Evolutionary conservation across 805 yeast genomes (phyloP), one percentile per base, ranked within the genome.

Genomic region (Candida nitratophila): DNA sequence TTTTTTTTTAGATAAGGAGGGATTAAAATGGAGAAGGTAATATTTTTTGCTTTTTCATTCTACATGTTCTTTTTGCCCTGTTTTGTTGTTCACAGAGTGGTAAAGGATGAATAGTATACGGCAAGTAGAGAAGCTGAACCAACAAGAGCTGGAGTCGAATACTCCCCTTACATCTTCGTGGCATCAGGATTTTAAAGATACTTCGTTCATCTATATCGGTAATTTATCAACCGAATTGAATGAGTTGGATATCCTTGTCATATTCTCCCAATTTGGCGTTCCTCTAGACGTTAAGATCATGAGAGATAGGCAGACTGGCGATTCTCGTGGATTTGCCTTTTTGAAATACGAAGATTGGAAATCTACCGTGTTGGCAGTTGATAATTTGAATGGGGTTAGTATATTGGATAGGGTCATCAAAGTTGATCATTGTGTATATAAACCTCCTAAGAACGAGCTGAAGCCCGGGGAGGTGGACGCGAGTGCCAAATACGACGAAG

Each of bases 231-330:
- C 56, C 15, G 76, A 77, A 29, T 59, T 88, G 24, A 78, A 77
- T 9, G 96, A 88, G 57, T 79, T 80, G 40, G 97, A 91, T 57
- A 61, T 91, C 0, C 55, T 89, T 7, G 73, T 79, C 0, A 76
- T 90, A 29, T 91, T 91, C 59, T 84, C 96, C 2, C 97, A 91
- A 56, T 91, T 76, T 61, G 98, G 98, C 0, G 74, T 81, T 17
- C 96, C 96, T 0, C 83, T 84, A 0, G 86, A 84, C 52, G 58
- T 91, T 31, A 77, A 81, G 42, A 65, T 90, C 42, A 74, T 77
- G 22, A 72, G 91, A 46, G 91, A 87, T 55, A 69, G 68, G 45
- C 74, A 70, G 3, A 73, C 83, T 0, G 87, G 88, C 2, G 73
- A 74, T 44, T 78, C 87, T 2, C 70, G 73, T 44, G 93, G 96